A percentile compares a stretch with the other conserved stretches of the same genome.
These are phyloP conservation scores for Naganishia vishniacii DNA, from an alignment of 768 basidiomycete genomes.

Conservation along the genomic window DNA sequence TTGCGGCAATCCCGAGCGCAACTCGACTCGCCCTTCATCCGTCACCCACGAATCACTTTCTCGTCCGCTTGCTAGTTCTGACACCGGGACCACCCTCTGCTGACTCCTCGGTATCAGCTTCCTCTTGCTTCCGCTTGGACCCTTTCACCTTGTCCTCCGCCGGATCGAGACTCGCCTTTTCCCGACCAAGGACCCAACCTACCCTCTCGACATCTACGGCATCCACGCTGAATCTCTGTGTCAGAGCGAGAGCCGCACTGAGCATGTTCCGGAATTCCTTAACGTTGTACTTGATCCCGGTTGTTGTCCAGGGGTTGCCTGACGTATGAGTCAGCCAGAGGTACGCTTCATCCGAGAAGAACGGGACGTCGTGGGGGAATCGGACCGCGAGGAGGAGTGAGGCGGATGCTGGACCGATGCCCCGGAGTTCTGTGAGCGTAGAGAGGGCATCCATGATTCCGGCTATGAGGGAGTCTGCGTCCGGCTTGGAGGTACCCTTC, in stretches of 20 bases:
- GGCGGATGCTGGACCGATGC: slow-evolving; percentile 24
- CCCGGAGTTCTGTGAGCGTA: slow-evolving; percentile 12
- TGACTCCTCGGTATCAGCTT: neutral
- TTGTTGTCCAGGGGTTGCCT: slow-evolving; percentile 7
- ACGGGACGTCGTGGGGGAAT: slow-evolving; percentile 4
- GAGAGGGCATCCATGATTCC: slow-evolving; percentile 2
- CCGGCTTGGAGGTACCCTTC: too few species aligned
- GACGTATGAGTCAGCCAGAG: neutral
- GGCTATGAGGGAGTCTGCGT: neutral
- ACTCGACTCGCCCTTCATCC: too few species aligned
- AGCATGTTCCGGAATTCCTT: slow-evolving; percentile 6
- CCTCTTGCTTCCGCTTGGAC: neutral
- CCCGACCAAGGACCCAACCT: slow-evolving; percentile 14
- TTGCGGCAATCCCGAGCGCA: too few species aligned
- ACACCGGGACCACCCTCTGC: neutral
- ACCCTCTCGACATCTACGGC: slow-evolving; percentile 12
- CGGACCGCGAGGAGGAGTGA: slow-evolving; percentile 15
- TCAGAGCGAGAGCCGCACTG: neutral
- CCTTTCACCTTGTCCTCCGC: neutral
- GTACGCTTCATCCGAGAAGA: slow-evolving; percentile 22
- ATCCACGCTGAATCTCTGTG: neutral
- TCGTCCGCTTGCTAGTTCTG: neutral
- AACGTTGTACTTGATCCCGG: slow-evolving; percentile 19
- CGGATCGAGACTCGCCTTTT: slow-evolving; percentile 14
- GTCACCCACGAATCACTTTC: too few species aligned